Conservation (phyloP, 2,329 filamentous ascomycete genomes). For the Aspergillus costaricaensis region DNA sequence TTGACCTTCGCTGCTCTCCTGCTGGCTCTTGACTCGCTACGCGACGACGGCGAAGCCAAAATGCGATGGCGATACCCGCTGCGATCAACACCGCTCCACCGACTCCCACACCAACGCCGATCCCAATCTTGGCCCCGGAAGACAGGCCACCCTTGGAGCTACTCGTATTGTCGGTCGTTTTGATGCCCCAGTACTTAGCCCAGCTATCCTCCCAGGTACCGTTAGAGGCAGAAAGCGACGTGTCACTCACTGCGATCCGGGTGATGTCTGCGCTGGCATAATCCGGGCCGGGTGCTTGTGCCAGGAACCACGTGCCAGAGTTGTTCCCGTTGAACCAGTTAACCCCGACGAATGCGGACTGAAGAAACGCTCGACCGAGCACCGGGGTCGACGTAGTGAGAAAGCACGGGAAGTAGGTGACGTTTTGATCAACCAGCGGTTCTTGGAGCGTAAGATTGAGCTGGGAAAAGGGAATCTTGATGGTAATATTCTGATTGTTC, state of each 20-base stretch:
- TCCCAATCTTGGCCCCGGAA: not conserved
- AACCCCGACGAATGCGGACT: slow-evolving; percentile 27
- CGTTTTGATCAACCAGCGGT: slow-evolving; percentile 20
- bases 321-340: slow-evolving; percentile 22
- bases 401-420: slow-evolving; percentile 27
- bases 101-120: not conserved
- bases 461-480: slow-evolving; percentile 25
- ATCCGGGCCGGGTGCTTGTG: slow-evolving; percentile 27
- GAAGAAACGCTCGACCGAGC: slow-evolving; percentile 29
- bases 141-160: not conserved
- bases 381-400: slow-evolving; percentile 10
- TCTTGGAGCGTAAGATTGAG: slow-evolving; percentile 26
- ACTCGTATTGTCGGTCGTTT: not conserved
- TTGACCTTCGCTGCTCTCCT: not conserved
- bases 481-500: slow-evolving; percentile 16
- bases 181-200: not conserved
- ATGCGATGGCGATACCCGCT: not conserved
- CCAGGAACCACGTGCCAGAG: slow-evolving; percentile 22
- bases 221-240: not conserved
- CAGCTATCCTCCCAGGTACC: not conserved
- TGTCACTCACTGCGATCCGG: not conserved
- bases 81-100: not conserved
- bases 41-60: not conserved
- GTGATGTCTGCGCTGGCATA: not conserved
- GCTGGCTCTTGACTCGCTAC: not conserved